Evolutionary conservation across 768 basidiomycete species (phyloP).

Genomic region (Auriscalpium vulgare): DNA sequence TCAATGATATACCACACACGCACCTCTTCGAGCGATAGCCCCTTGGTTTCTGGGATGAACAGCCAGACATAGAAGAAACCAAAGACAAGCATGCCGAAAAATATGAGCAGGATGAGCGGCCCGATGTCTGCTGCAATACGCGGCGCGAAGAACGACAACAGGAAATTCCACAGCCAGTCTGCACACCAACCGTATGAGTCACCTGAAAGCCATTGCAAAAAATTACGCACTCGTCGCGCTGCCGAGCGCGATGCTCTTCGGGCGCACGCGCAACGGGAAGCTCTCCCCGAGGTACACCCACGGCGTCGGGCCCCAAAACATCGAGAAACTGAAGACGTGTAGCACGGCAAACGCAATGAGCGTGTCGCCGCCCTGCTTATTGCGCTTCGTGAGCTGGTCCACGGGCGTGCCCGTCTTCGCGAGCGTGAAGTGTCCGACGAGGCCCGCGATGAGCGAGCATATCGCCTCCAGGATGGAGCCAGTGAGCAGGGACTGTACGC

Average conservation of each 20-base stretch:
- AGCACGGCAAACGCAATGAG: constrained; percentile 73
- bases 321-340: constrained; percentile 62
- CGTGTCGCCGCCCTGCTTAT: constrained; percentile 54
- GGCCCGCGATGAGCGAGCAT: constrained; percentile 59
- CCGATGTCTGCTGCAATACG: constrained; percentile 58
- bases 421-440: constrained; percentile 67
- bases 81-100: constrained; percentile 65
- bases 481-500: constrained; percentile 50
- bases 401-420: constrained; percentile 40
- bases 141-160: constrained; percentile 65
- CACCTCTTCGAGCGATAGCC: constrained; percentile 67
- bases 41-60: constrained; percentile 76
- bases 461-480: constrained; percentile 54
- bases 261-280: constrained; percentile 73
- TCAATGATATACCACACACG: constrained; percentile 1
- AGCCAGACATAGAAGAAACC: constrained; percentile 69
- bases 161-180: constrained; percentile 72
- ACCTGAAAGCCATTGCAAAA: not conserved
- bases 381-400: constrained; percentile 41
- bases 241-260: constrained; percentile 73
- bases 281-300: constrained; percentile 72
- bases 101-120: constrained; percentile 67
- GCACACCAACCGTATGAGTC: not conserved
- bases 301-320: constrained; percentile 74
- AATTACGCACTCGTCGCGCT: constrained; percentile 41